A percentile compares a stretch with the other conserved stretches of the same genome.
These are phyloP conservation scores for Eimeria tenella DNA, from an alignment of 169 alveolate species.

Conservation along the genomic window DNA sequence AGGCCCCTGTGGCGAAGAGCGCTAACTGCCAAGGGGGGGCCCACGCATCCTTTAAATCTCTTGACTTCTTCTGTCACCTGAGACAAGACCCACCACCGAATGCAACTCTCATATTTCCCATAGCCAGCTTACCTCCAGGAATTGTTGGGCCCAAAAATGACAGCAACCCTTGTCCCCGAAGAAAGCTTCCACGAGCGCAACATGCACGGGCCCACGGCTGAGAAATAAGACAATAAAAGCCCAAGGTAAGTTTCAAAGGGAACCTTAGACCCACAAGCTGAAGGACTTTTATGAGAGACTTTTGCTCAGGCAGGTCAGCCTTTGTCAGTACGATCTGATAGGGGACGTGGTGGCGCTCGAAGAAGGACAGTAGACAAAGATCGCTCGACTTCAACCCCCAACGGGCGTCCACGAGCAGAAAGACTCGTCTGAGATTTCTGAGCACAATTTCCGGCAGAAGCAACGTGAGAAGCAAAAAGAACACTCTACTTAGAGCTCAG, in stretches of 20 bases:
- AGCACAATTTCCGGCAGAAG: background rate
- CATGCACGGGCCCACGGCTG: background rate
- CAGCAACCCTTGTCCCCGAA: no score
- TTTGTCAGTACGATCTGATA: conserved; percentile 80
- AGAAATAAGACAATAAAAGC: background rate
- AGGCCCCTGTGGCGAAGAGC: conserved; percentile 75
- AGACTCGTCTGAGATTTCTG: conserved; percentile 74
- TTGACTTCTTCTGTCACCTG: conserved; percentile 72
- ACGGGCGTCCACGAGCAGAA: conserved; percentile 74
- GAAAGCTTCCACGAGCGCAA: no score
- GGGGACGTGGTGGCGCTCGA: conserved; percentile 72
- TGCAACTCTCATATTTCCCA: background rate
- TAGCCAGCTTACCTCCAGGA: background rate
- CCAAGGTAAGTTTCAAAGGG: background rate
- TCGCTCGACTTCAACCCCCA: conserved; percentile 76
- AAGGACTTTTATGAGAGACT: conserved; percentile 50
- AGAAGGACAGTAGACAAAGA: conserved; percentile 57
- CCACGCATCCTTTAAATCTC: conserved; percentile 69
- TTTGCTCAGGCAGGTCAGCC: conserved; percentile 76
- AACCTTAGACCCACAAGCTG: conserved; percentile 49
- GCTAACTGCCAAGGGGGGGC: conserved; percentile 70
- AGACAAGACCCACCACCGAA: background rate
- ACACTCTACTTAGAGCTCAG: no score
- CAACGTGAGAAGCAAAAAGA: background rate
- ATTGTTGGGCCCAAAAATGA: background rate